Conservation (phyloP, 2,329 filamentous ascomycete species). For the Fusarium sp. region DNA sequence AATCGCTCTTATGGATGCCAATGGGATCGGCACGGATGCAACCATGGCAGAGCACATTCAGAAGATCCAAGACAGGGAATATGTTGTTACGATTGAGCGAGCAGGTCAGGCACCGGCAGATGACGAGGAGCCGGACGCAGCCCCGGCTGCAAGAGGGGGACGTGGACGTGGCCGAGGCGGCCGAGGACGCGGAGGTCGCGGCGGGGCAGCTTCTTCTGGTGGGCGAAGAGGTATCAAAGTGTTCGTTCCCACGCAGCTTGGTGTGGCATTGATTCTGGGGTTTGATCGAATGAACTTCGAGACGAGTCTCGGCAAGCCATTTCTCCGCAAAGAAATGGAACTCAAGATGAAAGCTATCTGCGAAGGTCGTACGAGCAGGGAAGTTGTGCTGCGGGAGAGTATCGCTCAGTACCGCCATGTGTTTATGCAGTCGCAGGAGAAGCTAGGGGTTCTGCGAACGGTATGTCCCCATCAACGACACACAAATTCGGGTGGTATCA, state of each 20-base stretch:
- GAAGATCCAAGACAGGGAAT: constrained; percentile 90
- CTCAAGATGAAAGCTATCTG: constrained; percentile 96
- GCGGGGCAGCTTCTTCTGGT: constrained; percentile 54
- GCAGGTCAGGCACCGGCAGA: constrained; percentile 48
- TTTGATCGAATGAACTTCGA: constrained; percentile 95
- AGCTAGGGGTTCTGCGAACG: constrained; percentile 70
- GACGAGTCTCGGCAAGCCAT: constrained; percentile 92
- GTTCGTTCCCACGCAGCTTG: constrained; percentile 91
- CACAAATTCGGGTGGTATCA: constrained; percentile 10
- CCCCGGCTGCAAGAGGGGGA: constrained; percentile 54
- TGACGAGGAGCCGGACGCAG: constrained; percentile 51
- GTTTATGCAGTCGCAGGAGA: constrained; percentile 80
- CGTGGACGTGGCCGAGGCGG: constrained; percentile 59
- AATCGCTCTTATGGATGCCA: constrained; percentile 96
- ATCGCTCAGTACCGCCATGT: constrained; percentile 86
- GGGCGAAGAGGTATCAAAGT: constrained; percentile 70
- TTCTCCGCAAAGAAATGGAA: constrained; percentile 97
- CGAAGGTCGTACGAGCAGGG: constrained; percentile 78
- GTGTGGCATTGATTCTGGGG: constrained; percentile 89
- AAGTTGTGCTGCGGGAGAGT: constrained; percentile 80
- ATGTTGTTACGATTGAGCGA: constrained; percentile 72
- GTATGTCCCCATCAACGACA: constrained; percentile 54
- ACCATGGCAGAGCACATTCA: constrained; percentile 99
- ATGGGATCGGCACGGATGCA: constrained; percentile 96
- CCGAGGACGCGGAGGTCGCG: constrained; percentile 49